Evolutionary conservation across 2,329 filamentous ascomycete species (phyloP).

Genomic region (Diaporthe batatas): DNA sequence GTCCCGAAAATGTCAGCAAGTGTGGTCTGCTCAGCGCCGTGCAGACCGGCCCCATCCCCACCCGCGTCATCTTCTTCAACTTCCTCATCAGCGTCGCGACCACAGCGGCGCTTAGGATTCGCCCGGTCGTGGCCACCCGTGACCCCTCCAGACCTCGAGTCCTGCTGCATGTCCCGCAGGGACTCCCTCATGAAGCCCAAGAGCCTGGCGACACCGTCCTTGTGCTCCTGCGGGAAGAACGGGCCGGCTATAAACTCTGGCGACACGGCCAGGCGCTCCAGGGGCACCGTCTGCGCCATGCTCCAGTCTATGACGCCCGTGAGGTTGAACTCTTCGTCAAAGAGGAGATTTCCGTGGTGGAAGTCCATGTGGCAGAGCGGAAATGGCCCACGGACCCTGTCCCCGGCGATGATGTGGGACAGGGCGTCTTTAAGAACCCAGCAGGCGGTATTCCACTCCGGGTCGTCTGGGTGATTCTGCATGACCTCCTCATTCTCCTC

Average conservation of each 20-base stretch:
- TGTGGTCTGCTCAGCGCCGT: neutral
- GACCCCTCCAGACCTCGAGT: no score
- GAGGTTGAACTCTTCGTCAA: slow-evolving; percentile 57
- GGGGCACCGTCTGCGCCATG: slow-evolving; percentile 50
- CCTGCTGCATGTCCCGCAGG: no score
- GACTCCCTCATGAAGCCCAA: neutral
- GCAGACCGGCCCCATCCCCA: neutral
- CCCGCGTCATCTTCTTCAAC: neutral
- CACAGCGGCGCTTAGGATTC: no score
- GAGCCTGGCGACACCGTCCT: neutral
- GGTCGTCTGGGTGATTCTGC: neutral
- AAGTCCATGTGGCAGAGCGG: slow-evolving; percentile 52
- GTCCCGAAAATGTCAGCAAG: neutral
- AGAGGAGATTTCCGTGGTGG: slow-evolving; percentile 57
- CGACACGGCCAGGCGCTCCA: neutral
- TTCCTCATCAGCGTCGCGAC: neutral
- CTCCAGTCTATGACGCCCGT: slow-evolving; percentile 54
- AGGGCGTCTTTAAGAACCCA: slow-evolving; percentile 1
- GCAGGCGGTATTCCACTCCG: neutral
- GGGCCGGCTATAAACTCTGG: neutral
- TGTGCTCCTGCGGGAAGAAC: neutral
- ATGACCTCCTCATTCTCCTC: neutral
- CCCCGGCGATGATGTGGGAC: slow-evolving; percentile 8
- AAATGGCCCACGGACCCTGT: slow-evolving; percentile 50
- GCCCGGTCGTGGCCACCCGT: no score